These are phyloP conservation scores for Prunus armeniaca DNA, from an alignment of 306 rosid genomes.

Conservation along the genomic window DNA sequence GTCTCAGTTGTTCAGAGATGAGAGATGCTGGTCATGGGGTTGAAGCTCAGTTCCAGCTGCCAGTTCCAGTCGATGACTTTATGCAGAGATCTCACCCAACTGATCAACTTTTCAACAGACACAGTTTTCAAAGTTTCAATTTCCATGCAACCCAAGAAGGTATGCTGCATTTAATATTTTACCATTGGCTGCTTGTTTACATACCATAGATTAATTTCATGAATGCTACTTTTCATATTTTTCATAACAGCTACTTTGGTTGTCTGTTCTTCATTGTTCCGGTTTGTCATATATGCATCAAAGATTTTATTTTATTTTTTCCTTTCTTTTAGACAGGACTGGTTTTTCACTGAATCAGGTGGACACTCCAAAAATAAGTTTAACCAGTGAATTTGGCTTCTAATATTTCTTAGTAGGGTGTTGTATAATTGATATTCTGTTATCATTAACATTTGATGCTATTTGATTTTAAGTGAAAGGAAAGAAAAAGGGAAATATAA, in stretches of 20 bases:
- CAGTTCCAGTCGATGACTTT: constrained; percentile 91
- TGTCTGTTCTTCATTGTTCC: neutral
- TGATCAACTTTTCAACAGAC: constrained; percentile 71
- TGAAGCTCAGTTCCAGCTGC: constrained; percentile 89
- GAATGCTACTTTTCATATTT: neutral
- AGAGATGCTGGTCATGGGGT: constrained; percentile 94
- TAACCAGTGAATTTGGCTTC: neutral
- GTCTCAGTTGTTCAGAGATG: constrained; percentile 94
- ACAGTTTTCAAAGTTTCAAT: constrained; percentile 69
- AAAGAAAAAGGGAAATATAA: neutral
- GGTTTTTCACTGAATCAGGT: neutral
- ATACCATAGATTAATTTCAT: neutral
- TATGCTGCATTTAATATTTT: constrained; percentile 38
- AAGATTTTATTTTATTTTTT: neutral
- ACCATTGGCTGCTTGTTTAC: neutral
- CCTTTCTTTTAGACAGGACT: neutral
- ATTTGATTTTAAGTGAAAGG: neutral
- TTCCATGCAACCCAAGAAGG: constrained; percentile 78
- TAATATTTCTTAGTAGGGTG: neutral
- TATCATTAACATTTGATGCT: neutral
- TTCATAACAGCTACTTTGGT: neutral
- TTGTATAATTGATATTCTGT: neutral
- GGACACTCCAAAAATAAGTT: neutral
- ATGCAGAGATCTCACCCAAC: constrained; percentile 89
- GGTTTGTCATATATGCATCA: neutral